A percentile compares a stretch with the other conserved stretches of the same genome.
These are phyloP conservation scores for Alloteropsis semialata DNA, from an alignment of 176 grass and related monocot genomes.

Conservation along the genomic window DNA sequence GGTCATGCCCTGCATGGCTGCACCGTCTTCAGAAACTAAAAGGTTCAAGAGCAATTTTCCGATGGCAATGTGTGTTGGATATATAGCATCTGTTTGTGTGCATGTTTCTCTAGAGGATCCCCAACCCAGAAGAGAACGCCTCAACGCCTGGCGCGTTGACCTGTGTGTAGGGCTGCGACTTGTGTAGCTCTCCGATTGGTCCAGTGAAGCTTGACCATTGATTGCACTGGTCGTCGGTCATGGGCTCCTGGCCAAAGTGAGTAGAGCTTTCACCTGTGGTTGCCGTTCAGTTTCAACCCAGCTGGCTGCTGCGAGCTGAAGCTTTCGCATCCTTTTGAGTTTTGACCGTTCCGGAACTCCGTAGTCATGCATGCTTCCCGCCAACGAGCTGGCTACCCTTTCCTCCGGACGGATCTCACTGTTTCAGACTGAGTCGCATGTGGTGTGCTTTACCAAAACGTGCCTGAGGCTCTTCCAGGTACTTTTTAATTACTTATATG, in stretches of 20 bases:
- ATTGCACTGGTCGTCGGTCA: neutral
- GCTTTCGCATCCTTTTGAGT: too few relatives aligned
- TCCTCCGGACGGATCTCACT: constrained; percentile 9
- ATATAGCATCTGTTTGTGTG: too few relatives aligned
- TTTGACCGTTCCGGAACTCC: constrained; percentile 1
- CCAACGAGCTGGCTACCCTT: neutral
- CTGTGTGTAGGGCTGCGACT: too few relatives aligned
- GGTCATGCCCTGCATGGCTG: neutral
- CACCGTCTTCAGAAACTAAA: neutral
- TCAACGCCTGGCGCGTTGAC: constrained; percentile 6
- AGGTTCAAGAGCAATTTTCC: neutral
- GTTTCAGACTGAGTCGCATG: constrained; percentile 11
- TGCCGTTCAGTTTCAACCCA: neutral
- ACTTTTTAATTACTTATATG: too few relatives aligned
- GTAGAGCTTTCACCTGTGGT: neutral
- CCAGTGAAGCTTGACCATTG: neutral
- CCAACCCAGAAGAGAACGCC: neutral
- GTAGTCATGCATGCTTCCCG: neutral
- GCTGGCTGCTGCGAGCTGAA: too few relatives aligned
- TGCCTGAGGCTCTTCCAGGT: neutral
- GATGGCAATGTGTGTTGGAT: too few relatives aligned
- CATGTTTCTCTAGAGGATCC: neutral
- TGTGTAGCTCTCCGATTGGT: neutral
- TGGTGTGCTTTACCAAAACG: neutral
- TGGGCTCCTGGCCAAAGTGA: neutral